These are phyloP conservation scores for Ophiocordyceps unilateralis DNA, from an alignment of 2,329 filamentous ascomycete genomes.

Conservation along the genomic window DNA sequence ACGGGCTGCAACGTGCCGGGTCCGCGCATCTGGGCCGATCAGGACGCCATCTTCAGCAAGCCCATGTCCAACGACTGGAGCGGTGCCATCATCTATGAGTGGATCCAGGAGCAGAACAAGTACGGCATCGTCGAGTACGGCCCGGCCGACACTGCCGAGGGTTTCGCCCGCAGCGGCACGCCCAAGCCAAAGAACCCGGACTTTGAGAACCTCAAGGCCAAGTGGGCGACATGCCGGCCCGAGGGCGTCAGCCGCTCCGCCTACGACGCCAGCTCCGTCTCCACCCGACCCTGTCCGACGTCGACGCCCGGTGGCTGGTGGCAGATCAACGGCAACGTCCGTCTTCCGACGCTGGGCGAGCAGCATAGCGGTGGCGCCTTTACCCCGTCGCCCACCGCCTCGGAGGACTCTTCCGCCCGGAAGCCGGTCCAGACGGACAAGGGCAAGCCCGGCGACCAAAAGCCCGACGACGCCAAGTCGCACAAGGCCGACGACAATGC, in stretches of 20 bases:
- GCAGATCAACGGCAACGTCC: slow-evolving; percentile 52
- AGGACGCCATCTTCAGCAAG: slow-evolving; percentile 56
- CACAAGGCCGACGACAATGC: slow-evolving; percentile 2
- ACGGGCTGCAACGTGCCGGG: slow-evolving; percentile 59
- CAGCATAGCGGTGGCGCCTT: slow-evolving; percentile 2
- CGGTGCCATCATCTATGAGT: slow-evolving; percentile 75
- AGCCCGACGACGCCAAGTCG: neutral
- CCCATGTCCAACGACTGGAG: slow-evolving; percentile 57
- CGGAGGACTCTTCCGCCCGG: slow-evolving; percentile 3
- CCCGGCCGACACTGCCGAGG: slow-evolving; percentile 41
- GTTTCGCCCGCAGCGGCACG: slow-evolving; percentile 53
- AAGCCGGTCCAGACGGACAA: neutral
- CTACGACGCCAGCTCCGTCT: slow-evolving; percentile 45
- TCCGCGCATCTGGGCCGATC: slow-evolving; percentile 51
- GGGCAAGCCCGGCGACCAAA: neutral
- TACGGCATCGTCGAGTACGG: slow-evolving; percentile 73
- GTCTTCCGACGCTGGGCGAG: slow-evolving; percentile 52
- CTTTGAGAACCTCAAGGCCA: slow-evolving; percentile 57
- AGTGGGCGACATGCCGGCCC: slow-evolving; percentile 59
- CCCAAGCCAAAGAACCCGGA: slow-evolving; percentile 60
- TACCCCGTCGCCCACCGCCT: slow-evolving; percentile 4
- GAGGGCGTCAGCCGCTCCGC: slow-evolving; percentile 47
- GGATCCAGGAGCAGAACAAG: slow-evolving; percentile 70
- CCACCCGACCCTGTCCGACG: slow-evolving; percentile 51
- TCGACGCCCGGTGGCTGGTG: slow-evolving; percentile 62